Evolutionary conservation across 306 rosid genomes (phyloP).

Genomic region (Carpinus fangiana): DNA sequence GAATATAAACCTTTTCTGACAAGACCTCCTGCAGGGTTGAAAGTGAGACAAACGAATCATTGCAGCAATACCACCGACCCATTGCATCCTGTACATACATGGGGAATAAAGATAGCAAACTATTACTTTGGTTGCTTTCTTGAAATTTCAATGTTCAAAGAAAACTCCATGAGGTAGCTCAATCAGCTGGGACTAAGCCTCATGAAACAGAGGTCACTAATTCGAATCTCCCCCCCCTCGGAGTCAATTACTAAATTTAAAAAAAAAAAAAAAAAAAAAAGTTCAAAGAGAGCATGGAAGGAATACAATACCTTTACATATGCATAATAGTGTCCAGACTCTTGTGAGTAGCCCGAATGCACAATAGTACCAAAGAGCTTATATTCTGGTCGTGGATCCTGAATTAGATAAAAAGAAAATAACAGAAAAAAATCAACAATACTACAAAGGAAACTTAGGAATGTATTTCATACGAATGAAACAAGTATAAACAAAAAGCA

Average conservation of each 20-base stretch:
- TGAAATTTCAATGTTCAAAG: background rate
- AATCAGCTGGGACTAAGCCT: no score
- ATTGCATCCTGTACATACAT: constrained; percentile 71
- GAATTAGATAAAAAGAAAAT: constrained; percentile 26
- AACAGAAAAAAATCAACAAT: background rate
- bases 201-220: no score
- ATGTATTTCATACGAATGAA: background rate
- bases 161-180: no score
- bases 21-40: constrained; percentile 82
- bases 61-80: constrained; percentile 93
- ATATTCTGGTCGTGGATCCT: constrained; percentile 94
- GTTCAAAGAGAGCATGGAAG: background rate
- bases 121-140: background rate
- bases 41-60: constrained; percentile 78
- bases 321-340: constrained; percentile 97
- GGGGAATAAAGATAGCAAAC: constrained; percentile 22
- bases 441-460: background rate
- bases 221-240: no score
- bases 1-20: constrained; percentile 92
- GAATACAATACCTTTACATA: constrained; percentile 72
- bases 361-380: constrained; percentile 96
- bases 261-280: no score
- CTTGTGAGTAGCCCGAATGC: constrained; percentile 94
- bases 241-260: no score
- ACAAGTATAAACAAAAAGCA: constrained; percentile 1